A percentile compares a stretch with the other conserved stretches of the same genome.
phyloP scores from a whole-genome alignment of 176 grass and related monocot species.

The Musa beccarii region DNA sequence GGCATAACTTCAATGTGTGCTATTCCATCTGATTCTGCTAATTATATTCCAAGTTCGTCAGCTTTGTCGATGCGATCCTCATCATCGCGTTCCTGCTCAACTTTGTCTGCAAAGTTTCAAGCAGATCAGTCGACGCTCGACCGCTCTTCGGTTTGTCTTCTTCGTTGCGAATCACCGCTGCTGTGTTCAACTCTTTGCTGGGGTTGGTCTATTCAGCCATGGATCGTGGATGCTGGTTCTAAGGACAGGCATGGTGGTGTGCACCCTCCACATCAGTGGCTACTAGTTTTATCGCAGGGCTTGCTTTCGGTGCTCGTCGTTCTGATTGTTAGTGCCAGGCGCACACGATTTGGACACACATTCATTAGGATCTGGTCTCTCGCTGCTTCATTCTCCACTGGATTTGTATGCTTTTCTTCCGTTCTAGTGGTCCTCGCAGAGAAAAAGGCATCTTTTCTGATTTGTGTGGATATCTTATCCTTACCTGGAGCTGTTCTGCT shows the following conservation, averaged over 20 bases:
- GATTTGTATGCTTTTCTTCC: constrained; percentile 44
- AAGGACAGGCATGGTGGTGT: neutral
- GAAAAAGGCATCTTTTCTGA: constrained; percentile 28
- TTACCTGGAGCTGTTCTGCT: constrained; percentile 42
- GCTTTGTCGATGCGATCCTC: constrained; percentile 10
- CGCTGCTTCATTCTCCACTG: constrained; percentile 17
- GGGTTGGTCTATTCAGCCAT: constrained; percentile 44
- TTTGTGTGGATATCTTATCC: constrained; percentile 49
- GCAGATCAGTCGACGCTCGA: neutral
- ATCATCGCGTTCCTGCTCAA: constrained; percentile 24
- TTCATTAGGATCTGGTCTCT: constrained; percentile 29
- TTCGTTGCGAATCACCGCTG: constrained; percentile 19
- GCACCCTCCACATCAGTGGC: constrained; percentile 45
- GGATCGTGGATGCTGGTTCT: constrained; percentile 44
- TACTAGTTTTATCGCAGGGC: constrained; percentile 38
- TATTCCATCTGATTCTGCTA: constrained; percentile 38
- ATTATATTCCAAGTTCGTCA: constrained; percentile 36
- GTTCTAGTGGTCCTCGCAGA: constrained; percentile 29
- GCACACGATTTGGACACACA: constrained; percentile 17
- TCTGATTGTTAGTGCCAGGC: constrained; percentile 28
- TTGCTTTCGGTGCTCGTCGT: constrained; percentile 26
- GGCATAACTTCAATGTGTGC: constrained; percentile 70
- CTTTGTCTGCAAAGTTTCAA: constrained; percentile 36
- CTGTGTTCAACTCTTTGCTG: constrained; percentile 34
- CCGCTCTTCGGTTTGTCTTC: constrained; percentile 23